Evolutionary conservation across 352 stramenopile species (phyloP).

Genomic region (Paralagenidium karlingii): DNA sequence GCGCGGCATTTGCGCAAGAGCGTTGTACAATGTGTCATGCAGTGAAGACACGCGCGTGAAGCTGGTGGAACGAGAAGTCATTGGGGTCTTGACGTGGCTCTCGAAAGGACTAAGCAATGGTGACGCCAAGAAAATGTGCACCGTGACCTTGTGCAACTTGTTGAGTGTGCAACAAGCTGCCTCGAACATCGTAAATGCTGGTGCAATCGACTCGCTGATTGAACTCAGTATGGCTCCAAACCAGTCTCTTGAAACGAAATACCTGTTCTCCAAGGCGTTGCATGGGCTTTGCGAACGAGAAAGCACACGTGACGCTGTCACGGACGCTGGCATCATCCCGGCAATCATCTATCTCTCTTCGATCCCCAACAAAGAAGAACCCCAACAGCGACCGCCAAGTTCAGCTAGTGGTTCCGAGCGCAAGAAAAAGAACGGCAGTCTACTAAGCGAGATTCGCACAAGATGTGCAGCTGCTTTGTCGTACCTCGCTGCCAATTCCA

Average conservation of each 20-base stretch:
- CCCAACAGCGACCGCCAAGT: not conserved
- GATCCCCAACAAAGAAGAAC: conserved; percentile 2
- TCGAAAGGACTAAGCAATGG: conserved; percentile 16
- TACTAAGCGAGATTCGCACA: conserved; percentile 36
- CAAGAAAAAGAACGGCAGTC: not conserved
- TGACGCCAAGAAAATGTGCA: conserved; percentile 62
- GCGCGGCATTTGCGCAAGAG: conserved; percentile 27
- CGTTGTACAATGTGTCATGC: conserved; percentile 61
- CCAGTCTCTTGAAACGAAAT: conserved; percentile 30
- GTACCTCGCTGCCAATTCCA: conserved; percentile 41
- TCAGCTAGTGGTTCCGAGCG: not conserved
- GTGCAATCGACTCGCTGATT: conserved; percentile 50
- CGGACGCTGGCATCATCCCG: conserved; percentile 33
- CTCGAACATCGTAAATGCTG: conserved; percentile 47
- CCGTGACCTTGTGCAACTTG: conserved; percentile 61
- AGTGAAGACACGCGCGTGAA: conserved; percentile 51
- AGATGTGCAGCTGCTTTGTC: conserved; percentile 49
- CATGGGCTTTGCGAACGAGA: conserved; percentile 49
- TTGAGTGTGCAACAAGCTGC: conserved; percentile 61
- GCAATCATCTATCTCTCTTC: conserved; percentile 42
- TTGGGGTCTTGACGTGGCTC: conserved; percentile 34
- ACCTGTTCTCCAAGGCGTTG: conserved; percentile 51
- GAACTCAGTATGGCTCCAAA: conserved; percentile 33
- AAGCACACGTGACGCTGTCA: conserved; percentile 28
- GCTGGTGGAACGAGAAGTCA: conserved; percentile 51